Evolutionary conservation across 352 stramenopile genomes (phyloP).

Genomic region (Plasmopara viticola): DNA sequence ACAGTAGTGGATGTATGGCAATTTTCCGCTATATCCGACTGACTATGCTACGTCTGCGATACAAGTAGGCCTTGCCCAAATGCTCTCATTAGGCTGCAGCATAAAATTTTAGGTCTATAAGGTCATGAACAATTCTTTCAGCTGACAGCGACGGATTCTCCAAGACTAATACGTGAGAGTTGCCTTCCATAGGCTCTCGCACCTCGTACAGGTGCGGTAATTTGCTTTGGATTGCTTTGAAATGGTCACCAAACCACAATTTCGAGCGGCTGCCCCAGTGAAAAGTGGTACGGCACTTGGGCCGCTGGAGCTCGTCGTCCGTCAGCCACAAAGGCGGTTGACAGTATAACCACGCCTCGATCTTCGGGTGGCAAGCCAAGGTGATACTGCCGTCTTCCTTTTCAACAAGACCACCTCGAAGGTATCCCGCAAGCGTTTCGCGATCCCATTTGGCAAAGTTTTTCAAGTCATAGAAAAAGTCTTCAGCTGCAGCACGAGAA

Average conservation of each 20-base stretch:
- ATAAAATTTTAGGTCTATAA: conserved; percentile 19
- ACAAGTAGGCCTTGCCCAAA: too few relatives aligned
- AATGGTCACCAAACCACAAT: conserved; percentile 31
- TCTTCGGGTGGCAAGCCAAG: conserved; percentile 34
- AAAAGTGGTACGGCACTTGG: conserved; percentile 36
- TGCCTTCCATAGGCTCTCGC: conserved; percentile 28
- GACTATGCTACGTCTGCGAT: too few relatives aligned
- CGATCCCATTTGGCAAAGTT: conserved; percentile 39
- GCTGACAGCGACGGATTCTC: conserved; percentile 37
- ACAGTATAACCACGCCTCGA: conserved; percentile 43
- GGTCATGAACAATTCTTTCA: conserved; percentile 33
- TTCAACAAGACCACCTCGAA: conserved; percentile 24
- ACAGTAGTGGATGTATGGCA: too few relatives aligned
- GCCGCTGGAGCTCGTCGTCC: conserved; percentile 26
- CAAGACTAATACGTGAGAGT: conserved; percentile 42
- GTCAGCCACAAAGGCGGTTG: conserved; percentile 29
- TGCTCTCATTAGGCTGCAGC: background rate
- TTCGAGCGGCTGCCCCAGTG: conserved; percentile 41
- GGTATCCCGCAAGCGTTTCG: conserved; percentile 24
- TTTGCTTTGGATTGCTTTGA: conserved; percentile 21
- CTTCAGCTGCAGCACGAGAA: conserved; percentile 23
- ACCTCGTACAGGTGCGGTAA: conserved; percentile 40
- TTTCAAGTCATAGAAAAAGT: conserved; percentile 22
- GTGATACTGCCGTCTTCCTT: conserved; percentile 20
- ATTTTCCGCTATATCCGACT: too few relatives aligned